Base-by-base conservation (phyloP, 345 rosid genomes). In the Eucalyptus marginata region DNA sequence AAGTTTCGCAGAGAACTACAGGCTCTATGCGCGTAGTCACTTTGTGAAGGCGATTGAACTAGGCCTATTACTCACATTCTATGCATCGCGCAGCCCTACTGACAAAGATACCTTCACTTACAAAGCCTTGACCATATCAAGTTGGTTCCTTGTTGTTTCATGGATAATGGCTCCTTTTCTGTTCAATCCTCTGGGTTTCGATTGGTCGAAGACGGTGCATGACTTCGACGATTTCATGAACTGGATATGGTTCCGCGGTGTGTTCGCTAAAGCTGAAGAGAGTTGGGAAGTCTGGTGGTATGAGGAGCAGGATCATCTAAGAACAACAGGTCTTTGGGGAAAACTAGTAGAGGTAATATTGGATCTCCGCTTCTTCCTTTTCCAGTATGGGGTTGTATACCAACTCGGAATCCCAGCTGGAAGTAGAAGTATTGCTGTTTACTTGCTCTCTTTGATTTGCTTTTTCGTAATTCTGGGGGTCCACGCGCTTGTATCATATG, bases 1-100 rank as follows among this genome's bases (percentile, higher is more conserved):
- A 89, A 89, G 90, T 87, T 92, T 92, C 64, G 92, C 93, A 2
- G 90, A 90, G 84, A 92, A 90, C 86, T 92, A 92, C 86, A 49
- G 93, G 54, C 93, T 92, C 25, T 92, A 90, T 86, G 90, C 93
- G 15, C 92, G 92, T 22, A 92, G 92, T 88, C 93, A 92, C 88
- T 92, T 92, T 86, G 49, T 92, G 50, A 92, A 92, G 89, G 93
- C 93, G 5, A 91, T 92, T 68, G 89, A 87, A 83, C 89, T 87
- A 14, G 89, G 59, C 7, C 43, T 87, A 58, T 17, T 87, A 33
- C 81, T 87, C 47, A 71, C 85, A 13, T 22, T 71, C 8, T 71
- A 87, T n/a, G 29, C 84, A 1, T 8, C 79, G 20, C 52, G n/a
- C 31, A 18, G 89, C 44, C 86, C 62, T 40, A 7, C 51, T 8